phyloP scores from a whole-genome alignment of 306 rosid genomes.

The Cucumis melo region DNA sequence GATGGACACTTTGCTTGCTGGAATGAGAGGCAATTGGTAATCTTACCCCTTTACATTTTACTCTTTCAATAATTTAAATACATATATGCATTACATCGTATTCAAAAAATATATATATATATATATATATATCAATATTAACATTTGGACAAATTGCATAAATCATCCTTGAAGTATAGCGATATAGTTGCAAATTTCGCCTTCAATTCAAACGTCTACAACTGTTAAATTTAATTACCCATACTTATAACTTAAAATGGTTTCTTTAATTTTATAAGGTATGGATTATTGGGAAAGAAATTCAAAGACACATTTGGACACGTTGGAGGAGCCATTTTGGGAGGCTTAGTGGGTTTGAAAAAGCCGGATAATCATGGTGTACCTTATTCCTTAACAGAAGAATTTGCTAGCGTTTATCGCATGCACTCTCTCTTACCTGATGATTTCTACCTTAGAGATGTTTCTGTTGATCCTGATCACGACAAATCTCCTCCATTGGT shows the following conservation, averaged over 20 bases:
- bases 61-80: neutral
- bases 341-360: constrained; percentile 54
- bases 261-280: constrained; percentile 19
- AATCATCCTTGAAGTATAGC: too few species aligned
- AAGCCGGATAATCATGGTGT: constrained; percentile 59
- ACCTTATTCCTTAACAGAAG: constrained; percentile 66
- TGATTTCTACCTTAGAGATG: constrained; percentile 29
- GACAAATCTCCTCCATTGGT: constrained; percentile 29
- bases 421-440: constrained; percentile 64
- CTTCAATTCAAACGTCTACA: too few species aligned
- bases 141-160: too few species aligned
- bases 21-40: constrained; percentile 61
- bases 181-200: too few species aligned
- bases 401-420: constrained; percentile 58
- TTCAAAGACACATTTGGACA: constrained; percentile 52
- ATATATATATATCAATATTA: too few species aligned
- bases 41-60: too few species aligned
- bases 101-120: too few species aligned
- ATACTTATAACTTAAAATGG: too few species aligned
- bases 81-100: too few species aligned
- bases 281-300: constrained; percentile 62
- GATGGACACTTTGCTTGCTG: constrained; percentile 46
- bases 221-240: too few species aligned
- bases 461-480: constrained; percentile 14
- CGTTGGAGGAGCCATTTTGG: constrained; percentile 33